These are phyloP conservation scores for Yarrowia sp. DNA, from an alignment of 805 yeast genomes.

Conservation along the genomic window DNA sequence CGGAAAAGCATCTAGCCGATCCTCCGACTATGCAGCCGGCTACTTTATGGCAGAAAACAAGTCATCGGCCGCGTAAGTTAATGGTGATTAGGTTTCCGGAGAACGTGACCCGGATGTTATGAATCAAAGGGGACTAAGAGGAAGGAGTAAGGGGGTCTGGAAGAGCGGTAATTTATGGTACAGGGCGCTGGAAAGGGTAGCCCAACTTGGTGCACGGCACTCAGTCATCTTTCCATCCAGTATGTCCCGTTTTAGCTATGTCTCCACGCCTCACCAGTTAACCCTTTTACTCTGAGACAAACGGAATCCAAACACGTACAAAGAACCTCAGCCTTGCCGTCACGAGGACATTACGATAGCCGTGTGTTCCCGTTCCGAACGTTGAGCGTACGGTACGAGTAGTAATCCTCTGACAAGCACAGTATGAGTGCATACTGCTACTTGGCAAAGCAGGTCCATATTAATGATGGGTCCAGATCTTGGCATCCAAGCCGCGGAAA, in stretches of 20 bases:
- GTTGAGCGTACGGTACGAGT: neutral
- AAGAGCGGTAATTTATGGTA: neutral
- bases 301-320: neutral
- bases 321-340: neutral
- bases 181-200: neutral
- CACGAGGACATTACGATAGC: neutral
- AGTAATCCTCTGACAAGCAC: no score
- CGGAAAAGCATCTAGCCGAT: neutral
- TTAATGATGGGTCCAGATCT: no score
- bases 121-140: neutral
- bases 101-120: neutral
- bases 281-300: neutral
- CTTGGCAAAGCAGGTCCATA: neutral
- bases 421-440: no score
- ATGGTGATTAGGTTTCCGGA: neutral
- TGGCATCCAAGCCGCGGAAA: neutral
- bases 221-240: neutral
- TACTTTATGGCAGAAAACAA: neutral
- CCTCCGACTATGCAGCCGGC: neutral
- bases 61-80: constrained; percentile 6
- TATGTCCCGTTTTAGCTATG: no score
- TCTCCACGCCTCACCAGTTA: neutral
- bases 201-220: neutral
- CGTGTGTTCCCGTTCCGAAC: neutral
- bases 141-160: neutral